Conservation (phyloP, 352 stramenopile species). For the Vaucheria bursata region DNA sequence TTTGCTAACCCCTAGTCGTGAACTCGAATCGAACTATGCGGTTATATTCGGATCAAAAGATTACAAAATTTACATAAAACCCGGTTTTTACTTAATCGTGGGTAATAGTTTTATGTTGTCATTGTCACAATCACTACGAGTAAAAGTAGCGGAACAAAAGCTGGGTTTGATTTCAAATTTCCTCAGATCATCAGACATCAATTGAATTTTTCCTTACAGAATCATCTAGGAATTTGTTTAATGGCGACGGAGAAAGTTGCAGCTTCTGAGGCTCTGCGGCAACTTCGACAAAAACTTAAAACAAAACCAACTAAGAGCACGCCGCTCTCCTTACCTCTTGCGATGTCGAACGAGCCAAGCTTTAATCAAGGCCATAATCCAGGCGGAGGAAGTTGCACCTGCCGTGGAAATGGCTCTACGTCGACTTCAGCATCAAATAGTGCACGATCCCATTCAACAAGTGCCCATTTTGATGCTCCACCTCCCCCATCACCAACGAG, state of each 20-base stretch:
- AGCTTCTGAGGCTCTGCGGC: not conserved
- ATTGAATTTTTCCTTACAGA: too few relatives aligned
- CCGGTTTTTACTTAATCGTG: too few relatives aligned
- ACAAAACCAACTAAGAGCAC: not conserved
- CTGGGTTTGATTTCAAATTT: too few relatives aligned
- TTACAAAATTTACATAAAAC: too few relatives aligned
- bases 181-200: too few relatives aligned
- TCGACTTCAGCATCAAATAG: not conserved
- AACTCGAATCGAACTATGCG: too few relatives aligned
- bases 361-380: not conserved
- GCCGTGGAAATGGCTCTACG: not conserved
- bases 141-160: too few relatives aligned
- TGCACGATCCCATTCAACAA: not conserved
- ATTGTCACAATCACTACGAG: too few relatives aligned
- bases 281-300: not conserved
- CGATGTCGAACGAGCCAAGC: not conserved
- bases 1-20: too few relatives aligned
- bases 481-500: slow-evolving; percentile 2
- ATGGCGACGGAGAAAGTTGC: slow-evolving; percentile 2
- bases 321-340: not conserved
- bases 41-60: too few relatives aligned
- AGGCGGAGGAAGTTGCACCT: not conserved
- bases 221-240: not conserved
- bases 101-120: too few relatives aligned
- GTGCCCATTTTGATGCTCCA: not conserved